phyloP scores from a whole-genome alignment of 202 grass and related monocot genomes.

The Setaria viridis region DNA sequence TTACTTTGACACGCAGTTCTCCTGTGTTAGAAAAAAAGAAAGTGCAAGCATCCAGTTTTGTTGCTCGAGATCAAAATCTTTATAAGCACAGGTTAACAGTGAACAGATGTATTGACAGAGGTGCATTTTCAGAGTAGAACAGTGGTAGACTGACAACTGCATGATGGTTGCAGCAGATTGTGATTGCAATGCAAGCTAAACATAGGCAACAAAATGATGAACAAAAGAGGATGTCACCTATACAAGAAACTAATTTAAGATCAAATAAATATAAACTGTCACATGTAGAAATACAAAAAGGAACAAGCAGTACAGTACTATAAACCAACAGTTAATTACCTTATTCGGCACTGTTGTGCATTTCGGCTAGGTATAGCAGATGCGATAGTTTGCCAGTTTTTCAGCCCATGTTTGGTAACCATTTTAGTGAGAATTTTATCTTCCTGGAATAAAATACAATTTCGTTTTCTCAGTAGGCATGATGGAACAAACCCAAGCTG shows the following conservation, averaged over 20 bases:
- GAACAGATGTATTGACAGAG: not conserved
- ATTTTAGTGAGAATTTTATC: constrained; percentile 72
- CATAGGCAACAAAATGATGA: constrained; percentile 11
- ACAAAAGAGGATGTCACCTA: constrained; percentile 3
- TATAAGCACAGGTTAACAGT: not conserved
- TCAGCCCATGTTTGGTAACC: constrained; percentile 56
- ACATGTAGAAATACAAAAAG: constrained; percentile 27
- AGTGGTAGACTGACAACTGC: not conserved
- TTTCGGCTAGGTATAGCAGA: constrained; percentile 61
- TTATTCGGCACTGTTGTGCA: constrained; percentile 57
- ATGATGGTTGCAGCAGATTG: constrained; percentile 16
- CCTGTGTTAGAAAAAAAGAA: too few relatives aligned
- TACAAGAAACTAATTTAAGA: not conserved
- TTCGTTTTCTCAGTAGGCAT: constrained; percentile 31
- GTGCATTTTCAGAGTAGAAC: not conserved
- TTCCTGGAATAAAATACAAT: constrained; percentile 56
- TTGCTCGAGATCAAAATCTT: not conserved
- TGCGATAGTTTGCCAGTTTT: constrained; percentile 60
- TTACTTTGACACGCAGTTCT: not conserved
- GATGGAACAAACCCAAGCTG: constrained; percentile 31
- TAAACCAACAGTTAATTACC: constrained; percentile 41
- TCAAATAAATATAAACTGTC: constrained; percentile 2
- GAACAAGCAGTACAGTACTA: constrained; percentile 9
- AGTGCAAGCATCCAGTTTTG: constrained; percentile 10
- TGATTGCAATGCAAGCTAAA: constrained; percentile 26